Conservation (phyloP, 805 yeast species). For the Cyberlindnera mississippiensis region DNA sequence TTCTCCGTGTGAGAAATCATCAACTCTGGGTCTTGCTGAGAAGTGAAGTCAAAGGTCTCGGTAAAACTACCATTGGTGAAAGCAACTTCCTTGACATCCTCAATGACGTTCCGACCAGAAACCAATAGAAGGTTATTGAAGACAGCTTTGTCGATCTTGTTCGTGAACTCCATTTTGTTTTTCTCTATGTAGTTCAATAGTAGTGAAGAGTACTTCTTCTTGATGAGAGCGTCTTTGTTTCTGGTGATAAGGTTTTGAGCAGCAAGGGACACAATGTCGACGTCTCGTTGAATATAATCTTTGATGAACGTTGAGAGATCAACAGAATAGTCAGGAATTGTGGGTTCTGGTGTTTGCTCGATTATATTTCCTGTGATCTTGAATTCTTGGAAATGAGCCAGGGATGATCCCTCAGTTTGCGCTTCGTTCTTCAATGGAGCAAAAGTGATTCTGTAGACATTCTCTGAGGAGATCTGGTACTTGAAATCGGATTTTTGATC, state of each 20-base stretch:
- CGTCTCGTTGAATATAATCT: conserved; percentile 4
- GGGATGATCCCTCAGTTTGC: conserved; percentile 10
- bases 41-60: conserved; percentile 20
- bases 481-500: conserved; percentile 18
- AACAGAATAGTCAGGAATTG: conserved; percentile 1
- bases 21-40: conserved; percentile 7
- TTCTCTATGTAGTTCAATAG: conserved; percentile 15
- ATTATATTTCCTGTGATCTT: conserved; percentile 11
- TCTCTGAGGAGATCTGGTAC: conserved; percentile 25
- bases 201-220: conserved; percentile 13
- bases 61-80: conserved; percentile 15
- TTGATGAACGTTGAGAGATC: conserved; percentile 15
- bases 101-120: neutral
- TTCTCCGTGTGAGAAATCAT: conserved; percentile 16
- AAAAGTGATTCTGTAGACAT: conserved; percentile 17
- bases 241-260: conserved; percentile 19
- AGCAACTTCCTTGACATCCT: neutral
- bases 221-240: conserved; percentile 17
- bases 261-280: conserved; percentile 3
- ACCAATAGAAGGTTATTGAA: conserved; percentile 8
- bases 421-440: conserved; percentile 13
- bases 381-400: conserved; percentile 23
- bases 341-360: neutral
- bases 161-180: conserved; percentile 5
- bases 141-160: conserved; percentile 17